Evolutionary conservation across 1,139 yeast species (phyloP), one percentile per base, ranked within the genome.

Genomic region (Taphrina deformans): DNA sequence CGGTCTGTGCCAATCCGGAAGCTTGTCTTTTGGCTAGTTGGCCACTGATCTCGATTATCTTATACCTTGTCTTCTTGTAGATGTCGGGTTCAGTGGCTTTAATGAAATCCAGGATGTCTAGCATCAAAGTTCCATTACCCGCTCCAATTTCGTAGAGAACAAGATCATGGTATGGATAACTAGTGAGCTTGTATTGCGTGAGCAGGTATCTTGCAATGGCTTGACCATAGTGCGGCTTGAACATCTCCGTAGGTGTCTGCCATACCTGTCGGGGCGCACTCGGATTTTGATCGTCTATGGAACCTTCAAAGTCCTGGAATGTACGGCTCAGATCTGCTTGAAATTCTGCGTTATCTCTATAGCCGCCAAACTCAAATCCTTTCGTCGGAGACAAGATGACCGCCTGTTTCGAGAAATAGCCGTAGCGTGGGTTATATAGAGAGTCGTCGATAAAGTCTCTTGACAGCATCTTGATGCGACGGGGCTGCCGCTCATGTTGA

Each of bases 221-320:
- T 73, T 89, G 89, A 6, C 96, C 96, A 72, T 89, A 89, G 71
- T 80, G 85, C 0, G 97, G 96, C 46, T 76, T 74, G 75, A 89
- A 89, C 58, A 90, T 78, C 74, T 89, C 96, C 0, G 95, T 88
- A 0, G 96, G 96, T 0, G 96, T 89, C 72, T 89, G 96, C 96
- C 96, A 89, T 55, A 89, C 77, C 74, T 89, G 96, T 24, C 86
- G 75, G 4, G 78, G 60, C 44, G 62, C 52, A 70, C 68, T 6
- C 56, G 63, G 48, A 40, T 62, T 67, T 7, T 64, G 52, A 18
- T 68, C 66, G 23, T 46, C 59, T 24, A 56, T 29, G 18, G 84
- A 84, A 67, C 86, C 88, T 26, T 77, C 75, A 64, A 88, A 79
- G 52, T 82, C 77, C 50, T 80, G 78, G 73, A 86, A 89, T 26